Evolutionary conservation across 2,329 filamentous ascomycete genomes (phyloP), one percentile per base, ranked within the genome.

Genomic region (Fusarium cyanostomum): DNA sequence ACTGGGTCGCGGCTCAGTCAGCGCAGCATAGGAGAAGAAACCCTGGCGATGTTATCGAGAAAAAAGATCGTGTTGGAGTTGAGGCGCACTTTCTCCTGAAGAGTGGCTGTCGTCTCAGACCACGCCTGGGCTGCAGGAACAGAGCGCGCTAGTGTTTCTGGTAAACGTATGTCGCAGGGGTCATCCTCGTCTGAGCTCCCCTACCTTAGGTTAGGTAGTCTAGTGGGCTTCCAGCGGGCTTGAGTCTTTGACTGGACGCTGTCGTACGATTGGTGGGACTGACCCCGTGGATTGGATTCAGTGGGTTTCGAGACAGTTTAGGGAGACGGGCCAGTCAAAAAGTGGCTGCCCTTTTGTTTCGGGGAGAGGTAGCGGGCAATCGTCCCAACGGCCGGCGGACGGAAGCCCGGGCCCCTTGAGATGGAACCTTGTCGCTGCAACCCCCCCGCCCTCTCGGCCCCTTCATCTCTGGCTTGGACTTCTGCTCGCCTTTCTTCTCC

Each of bases 61-160:
- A 49, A 33, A 49, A 33, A 41, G 15, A 46, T 53, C 48, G 35
- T 45, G 18, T 45, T 53, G 39, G 52, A 42, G 38, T 52, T 60
- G 49, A 64, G 55, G 46, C 46, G 46, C 35, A 50, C 37, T 21
- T 39, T 35, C 9, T 13, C 31, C 7, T 31, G 27, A 57, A 52
- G 48, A 31, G 46, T 46, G 60, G 63, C 41, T 63, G 52, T 44
- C 37, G 51, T 52, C 44, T 44, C 49, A 56, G 51, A 59, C 59
- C 38, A 57, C 49, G 56, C 52, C 37, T 49, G 53, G 61, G 56
- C 60, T 65, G 71, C 71, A 75, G 72, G 72, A 71, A 73, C 71
- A 66, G 39, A 63, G 54, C 30, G 49, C 70, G 71, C 73, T 75
- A 75, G 72, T 68, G 73, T 75, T 75, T 75, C 72, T 64, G 56